Evolutionary conservation across 2,329 filamentous ascomycete genomes (phyloP), one percentile per base, ranked within the genome.

Genomic region (Fusarium austroafricanum): DNA sequence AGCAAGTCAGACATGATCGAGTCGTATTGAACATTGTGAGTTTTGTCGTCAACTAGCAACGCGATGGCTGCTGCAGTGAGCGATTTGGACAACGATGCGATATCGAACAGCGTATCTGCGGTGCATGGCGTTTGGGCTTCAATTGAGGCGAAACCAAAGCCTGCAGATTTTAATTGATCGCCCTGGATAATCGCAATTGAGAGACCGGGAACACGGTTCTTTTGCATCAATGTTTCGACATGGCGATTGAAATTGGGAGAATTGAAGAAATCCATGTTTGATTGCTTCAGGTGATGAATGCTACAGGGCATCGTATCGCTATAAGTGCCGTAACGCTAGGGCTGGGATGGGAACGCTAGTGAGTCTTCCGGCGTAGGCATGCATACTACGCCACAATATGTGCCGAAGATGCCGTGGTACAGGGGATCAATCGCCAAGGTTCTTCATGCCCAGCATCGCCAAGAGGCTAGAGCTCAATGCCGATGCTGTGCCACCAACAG

Each of bases 31-130:
- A 65, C 5, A 18, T 44, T 23, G 21, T 23, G 21, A 23, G 21
- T 23, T 6, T 23, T 23, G 21, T 59, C 53, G 0, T 65, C 14
- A 0, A 49, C 21, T 6, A 65, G 11, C 4, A 65, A 8, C 4
- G 42, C 10, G 3, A 65, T 20, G 1, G 61, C 46, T 1, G 31
- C 9, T 2, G 46, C 46, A 1, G 60, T 60, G 3, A 65, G 44
- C 2, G 60, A 50, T 10, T 65, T 65, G 0, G 61, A 65, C 1
- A 46, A 65, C 1, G 60, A 65, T 11, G 60, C 61, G 21, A 65
- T 59, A 17, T 65, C 60, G 2, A 65, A 65, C 1, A 65, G 18
- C 2, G 54, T 65, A n/a, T 65, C 54, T 15, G 42, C 10, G 4
- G 46, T 60, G 46, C 60, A 65, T 10, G 38, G 38, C 2, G 18